These are phyloP conservation scores for Sequoiadendron giganteum DNA, from an alignment of 75 land plant genomes.

Conservation along the genomic window DNA sequence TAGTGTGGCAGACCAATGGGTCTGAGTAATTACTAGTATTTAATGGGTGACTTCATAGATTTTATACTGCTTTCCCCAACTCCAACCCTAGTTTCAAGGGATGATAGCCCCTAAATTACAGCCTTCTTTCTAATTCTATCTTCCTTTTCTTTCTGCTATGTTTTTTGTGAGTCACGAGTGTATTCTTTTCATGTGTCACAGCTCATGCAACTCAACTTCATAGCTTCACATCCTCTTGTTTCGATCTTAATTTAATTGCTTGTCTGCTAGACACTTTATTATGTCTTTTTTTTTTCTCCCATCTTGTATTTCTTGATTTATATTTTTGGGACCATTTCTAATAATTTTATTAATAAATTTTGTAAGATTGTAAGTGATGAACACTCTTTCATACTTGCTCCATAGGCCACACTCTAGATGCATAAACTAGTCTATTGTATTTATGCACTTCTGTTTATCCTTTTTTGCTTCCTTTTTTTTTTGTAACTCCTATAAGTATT, in stretches of 20 bases:
- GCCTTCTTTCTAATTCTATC: neutral
- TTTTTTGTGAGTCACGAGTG: neutral
- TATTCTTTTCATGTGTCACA: neutral
- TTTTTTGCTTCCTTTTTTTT: neutral
- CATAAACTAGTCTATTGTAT: neutral
- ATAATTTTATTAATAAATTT: too few species aligned
- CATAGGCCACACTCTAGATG: neutral
- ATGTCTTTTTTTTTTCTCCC: neutral
- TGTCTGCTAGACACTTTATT: neutral
- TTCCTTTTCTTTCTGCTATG: neutral
- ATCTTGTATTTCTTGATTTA: neutral
- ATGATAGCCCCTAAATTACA: neutral
- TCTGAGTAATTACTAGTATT: too few species aligned
- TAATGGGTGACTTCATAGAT: neutral
- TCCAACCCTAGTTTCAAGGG: neutral
- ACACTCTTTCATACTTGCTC: neutral
- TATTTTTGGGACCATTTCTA: too few species aligned
- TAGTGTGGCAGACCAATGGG: neutral
- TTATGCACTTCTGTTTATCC: neutral
- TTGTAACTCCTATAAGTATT: too few species aligned
- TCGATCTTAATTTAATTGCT: too few species aligned
- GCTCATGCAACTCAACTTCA: neutral
- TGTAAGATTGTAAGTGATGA: neutral
- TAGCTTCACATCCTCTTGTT: neutral
- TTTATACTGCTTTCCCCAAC: neutral